Base-by-base conservation (phyloP, 2,329 filamentous ascomycete species). In the Colletotrichum neosansevieriae region DNA sequence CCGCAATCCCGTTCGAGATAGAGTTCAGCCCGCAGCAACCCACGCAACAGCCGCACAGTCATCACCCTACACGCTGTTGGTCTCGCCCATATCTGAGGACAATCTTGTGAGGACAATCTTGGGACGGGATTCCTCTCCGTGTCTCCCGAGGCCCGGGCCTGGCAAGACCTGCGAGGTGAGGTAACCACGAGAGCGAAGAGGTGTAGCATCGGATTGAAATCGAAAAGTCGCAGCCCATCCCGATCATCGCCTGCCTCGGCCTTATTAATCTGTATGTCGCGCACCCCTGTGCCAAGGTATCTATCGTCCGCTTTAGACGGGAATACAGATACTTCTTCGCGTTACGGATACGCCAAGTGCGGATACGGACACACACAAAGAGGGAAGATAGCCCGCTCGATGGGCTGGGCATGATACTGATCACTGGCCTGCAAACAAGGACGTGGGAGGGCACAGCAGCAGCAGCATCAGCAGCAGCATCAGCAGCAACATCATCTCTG, bases 1-100 rank as follows among this genome's bases (percentile, higher is more conserved):
- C 64, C 65, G 65, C 47, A 68, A 58, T 56, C 60, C 60, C 47
- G 61, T 68, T 56, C 54, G 54, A 65, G 65, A 68, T 68, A 65
- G 61, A 65, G 61, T 68, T 68, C 65, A 65, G 54, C 29, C 65
- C 54, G 65, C 61, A 68, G 45, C 53, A 59, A 45, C 61, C 50
- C 40, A 62, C 50, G 42, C 63, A 64, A 40, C 38, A 58, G 64
- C 64, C 50, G 44, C 64, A 63, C 59, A 53, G 59, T 63, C 59
- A 54, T 47, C 17, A 57, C 53, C 58, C 36, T 36, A 34, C 24
- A 45, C 51, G 53, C 24, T 32, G 40, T 54, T 54, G 49, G 60
- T 65, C 63, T 68, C 34, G 54, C 61, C 53, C 34, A 45, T 58
- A 58, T 59, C 38, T 54, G 61, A 65, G 47, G 60, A 51, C 34